Conservation (phyloP, 148 eudicot species). For the Rhododendron kiyosumense region DNA sequence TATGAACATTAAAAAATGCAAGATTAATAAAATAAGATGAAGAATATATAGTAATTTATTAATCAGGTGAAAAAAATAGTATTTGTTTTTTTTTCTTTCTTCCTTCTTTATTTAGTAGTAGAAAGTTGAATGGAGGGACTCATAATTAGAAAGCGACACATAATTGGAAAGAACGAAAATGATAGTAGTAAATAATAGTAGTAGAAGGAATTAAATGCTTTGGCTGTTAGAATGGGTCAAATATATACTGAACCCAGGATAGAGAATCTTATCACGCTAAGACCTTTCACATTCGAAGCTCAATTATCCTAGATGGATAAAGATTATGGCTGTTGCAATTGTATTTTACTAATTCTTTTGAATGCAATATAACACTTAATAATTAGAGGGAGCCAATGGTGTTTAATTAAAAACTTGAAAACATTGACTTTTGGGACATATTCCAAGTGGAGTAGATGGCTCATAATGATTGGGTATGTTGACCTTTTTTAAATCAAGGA, state of each 20-base stretch:
- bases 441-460: conserved; percentile 33
- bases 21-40: background rate
- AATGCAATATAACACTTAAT: background rate
- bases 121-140: background rate
- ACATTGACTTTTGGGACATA: conserved; percentile 16
- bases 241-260: background rate
- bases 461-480: conserved; percentile 15
- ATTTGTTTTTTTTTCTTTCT: background rate
- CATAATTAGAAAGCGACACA: background rate
- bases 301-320: background rate
- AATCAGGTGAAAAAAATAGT: background rate
- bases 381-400: background rate
- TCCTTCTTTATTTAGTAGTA: background rate
- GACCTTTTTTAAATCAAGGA: background rate
- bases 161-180: background rate
- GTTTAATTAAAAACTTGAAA: background rate
- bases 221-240: conserved; percentile 18
- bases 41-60: background rate
- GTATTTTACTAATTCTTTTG: background rate
- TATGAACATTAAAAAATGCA: too few relatives aligned
- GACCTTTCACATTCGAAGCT: conserved; percentile 29
- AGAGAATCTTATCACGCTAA: conserved; percentile 17
- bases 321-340: background rate
- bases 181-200: background rate
- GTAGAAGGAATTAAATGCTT: conserved; percentile 1